Evolutionary conservation across 2,329 filamentous ascomycete genomes (phyloP), one percentile per base, ranked within the genome.

Genomic region (Diplodia sapinea): DNA sequence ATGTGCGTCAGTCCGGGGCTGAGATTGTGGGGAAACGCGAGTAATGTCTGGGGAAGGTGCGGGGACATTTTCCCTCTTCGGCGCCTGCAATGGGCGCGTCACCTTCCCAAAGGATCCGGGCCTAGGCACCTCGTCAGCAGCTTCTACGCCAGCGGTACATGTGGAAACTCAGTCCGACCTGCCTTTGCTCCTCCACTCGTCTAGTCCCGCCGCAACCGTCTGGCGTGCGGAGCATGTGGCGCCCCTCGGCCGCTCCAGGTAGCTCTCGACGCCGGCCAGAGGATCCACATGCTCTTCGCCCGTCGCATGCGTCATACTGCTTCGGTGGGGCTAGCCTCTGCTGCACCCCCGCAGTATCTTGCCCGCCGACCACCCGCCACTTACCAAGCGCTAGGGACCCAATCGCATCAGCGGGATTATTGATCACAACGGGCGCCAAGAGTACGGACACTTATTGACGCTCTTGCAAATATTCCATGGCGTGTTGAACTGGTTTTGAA

Each of bases 1-100:
- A 26, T 51, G 59, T 51, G 59, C 59, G 59, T 38, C 47, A 51
- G 47, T 51, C 59, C 13, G 59, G 59, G 59, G 59, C 47, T 20
- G 29, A 38, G 59, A 63, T 15, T 63, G 59, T 63, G 59, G 59
- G 43, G 59, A 63, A 36, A 63, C 26, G 47, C 47, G 17, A 12
- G 31, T 23, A 23, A 49, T 23, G 47, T 51, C 59, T 51, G 59
- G 59, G 59, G 59, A 63, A 63, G 29, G 26, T 38, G 15, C 40
- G 59, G 47, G 43, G 47, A 26, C 38, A 40, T 51, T 63, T 26
- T 31, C 47, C 43, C 3, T 38, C 17, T 36, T 51, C 4, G 12
- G 59, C 17, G 12, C 7, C 12, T 11, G 11, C 23, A 15, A 17
- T 26, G 8, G 56, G 23, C 56, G 56, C 59, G 59, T 31, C 43